These are phyloP conservation scores for Microbotryum silenes-acaulis DNA, from an alignment of 1,284 basidiomycete genomes.

Conservation along the genomic window DNA sequence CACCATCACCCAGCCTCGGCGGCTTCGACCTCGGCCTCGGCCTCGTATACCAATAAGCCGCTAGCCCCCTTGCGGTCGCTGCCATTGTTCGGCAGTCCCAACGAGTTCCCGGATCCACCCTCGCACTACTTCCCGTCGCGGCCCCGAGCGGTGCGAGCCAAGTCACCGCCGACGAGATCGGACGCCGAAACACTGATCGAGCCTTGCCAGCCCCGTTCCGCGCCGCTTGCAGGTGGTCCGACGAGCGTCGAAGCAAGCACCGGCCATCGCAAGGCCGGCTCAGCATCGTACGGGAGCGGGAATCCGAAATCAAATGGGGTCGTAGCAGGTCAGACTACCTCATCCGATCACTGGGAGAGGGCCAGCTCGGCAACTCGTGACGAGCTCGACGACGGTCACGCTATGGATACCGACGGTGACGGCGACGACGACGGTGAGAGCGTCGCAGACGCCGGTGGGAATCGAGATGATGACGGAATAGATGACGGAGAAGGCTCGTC, in stretches of 20 bases:
- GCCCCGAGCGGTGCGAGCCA: conserved; percentile 12
- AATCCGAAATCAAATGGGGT: not conserved
- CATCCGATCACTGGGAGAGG: not conserved
- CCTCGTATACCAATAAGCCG: too few species aligned
- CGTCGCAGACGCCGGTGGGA: conserved; percentile 3
- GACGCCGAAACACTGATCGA: conserved; percentile 17
- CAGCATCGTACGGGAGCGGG: not conserved
- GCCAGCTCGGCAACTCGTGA: not conserved
- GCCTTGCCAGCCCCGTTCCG: not conserved
- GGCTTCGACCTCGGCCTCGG: too few species aligned
- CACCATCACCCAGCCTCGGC: too few species aligned
- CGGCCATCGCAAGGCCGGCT: not conserved
- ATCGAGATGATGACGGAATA: conserved; percentile 13
- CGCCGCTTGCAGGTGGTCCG: not conserved
- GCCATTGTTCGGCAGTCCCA: conserved; percentile 11
- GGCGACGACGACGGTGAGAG: conserved; percentile 5
- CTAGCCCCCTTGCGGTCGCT: not conserved
- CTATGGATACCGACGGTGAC: not conserved
- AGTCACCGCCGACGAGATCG: conserved; percentile 10
- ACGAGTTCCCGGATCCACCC: conserved; percentile 5
- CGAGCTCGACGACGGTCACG: not conserved
- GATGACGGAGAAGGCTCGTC: conserved; percentile 4
- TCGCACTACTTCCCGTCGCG: conserved; percentile 28
- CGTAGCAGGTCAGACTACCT: not conserved
- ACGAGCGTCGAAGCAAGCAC: not conserved